Evolutionary conservation across 2,329 filamentous ascomycete species (phyloP).

Genomic region (Aspergillus eucalypticola): DNA sequence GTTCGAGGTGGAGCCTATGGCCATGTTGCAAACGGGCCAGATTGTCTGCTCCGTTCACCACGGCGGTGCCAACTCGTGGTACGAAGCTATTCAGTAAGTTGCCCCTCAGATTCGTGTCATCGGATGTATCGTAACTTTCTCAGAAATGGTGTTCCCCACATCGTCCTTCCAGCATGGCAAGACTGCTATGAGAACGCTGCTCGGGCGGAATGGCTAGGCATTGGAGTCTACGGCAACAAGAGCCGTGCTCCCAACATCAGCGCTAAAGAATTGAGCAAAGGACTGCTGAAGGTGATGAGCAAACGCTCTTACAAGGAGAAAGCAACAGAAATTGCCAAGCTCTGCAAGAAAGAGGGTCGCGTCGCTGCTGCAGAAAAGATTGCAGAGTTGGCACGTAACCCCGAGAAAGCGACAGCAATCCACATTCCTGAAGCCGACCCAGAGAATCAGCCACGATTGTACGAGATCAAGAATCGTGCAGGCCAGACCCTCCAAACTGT

Average conservation of each 20-base stretch:
- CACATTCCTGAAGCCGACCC: slow-evolving; percentile 17
- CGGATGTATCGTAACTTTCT: not conserved
- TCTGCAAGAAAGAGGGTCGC: slow-evolving; percentile 25
- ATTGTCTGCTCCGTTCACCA: slow-evolving; percentile 47
- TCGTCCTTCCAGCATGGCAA: slow-evolving; percentile 48
- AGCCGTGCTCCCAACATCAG: slow-evolving; percentile 34
- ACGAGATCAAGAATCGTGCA: slow-evolving; percentile 15
- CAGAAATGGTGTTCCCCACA: slow-evolving; percentile 47
- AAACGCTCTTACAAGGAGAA: slow-evolving; percentile 22
- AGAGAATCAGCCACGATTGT: slow-evolving; percentile 12
- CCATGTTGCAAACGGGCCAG: slow-evolving; percentile 36
- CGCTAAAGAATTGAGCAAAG: slow-evolving; percentile 28
- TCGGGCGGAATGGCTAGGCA: slow-evolving; percentile 42
- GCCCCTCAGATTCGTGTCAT: not conserved
- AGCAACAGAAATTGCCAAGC: slow-evolving; percentile 16
- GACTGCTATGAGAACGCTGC: slow-evolving; percentile 49
- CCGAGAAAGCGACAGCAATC: slow-evolving; percentile 20
- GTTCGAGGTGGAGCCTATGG: slow-evolving; percentile 44
- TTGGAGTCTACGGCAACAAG: slow-evolving; percentile 44
- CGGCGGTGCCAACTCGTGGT: slow-evolving; percentile 50
- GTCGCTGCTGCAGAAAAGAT: slow-evolving; percentile 23
- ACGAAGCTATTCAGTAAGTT: slow-evolving; percentile 46
- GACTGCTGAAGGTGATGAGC: slow-evolving; percentile 27
- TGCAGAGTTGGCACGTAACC: slow-evolving; percentile 19
- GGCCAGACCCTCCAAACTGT: slow-evolving; percentile 15